These are phyloP conservation scores for Pseudocercospora fijiensis DNA, from an alignment of 2,329 filamentous ascomycete species.

Conservation along the genomic window DNA sequence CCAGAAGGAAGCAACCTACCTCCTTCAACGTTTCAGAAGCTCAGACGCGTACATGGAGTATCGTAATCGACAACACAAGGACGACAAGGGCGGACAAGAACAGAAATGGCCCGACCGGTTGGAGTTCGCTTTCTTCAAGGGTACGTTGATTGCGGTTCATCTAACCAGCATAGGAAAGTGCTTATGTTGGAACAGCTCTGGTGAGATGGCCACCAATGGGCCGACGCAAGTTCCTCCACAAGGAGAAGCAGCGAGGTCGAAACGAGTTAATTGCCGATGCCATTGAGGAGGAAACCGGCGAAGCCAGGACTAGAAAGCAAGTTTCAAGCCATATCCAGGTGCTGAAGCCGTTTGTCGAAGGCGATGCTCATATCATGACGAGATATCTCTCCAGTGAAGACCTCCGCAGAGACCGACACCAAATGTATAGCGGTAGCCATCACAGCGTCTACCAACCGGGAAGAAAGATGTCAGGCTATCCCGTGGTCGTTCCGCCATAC, in stretches of 20 bases:
- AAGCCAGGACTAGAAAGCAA: constrained; percentile 56
- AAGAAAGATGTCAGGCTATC: constrained; percentile 27
- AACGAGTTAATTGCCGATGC: constrained; percentile 63
- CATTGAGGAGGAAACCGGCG: constrained; percentile 57
- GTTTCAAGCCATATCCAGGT: constrained; percentile 66
- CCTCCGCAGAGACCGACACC: constrained; percentile 19
- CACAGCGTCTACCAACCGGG: constrained; percentile 11
- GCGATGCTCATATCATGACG: constrained; percentile 52
- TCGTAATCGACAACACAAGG: constrained; percentile 43
- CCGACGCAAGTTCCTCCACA: constrained; percentile 48
- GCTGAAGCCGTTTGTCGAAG: constrained; percentile 56
- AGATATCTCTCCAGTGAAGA: constrained; percentile 44
- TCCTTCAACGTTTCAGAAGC: constrained; percentile 33
- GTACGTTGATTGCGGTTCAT: constrained; percentile 32
- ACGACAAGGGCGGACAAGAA: constrained; percentile 31
- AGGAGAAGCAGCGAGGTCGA: constrained; percentile 57
- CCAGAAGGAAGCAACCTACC: constrained; percentile 26
- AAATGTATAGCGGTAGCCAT: constrained; percentile 16
- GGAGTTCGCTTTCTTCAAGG: constrained; percentile 51
- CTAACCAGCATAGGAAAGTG: constrained; percentile 17
- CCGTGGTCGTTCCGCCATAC: constrained; percentile 19
- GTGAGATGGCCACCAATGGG: constrained; percentile 60
- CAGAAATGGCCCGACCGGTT: constrained; percentile 51
- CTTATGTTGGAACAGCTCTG: constrained; percentile 40
- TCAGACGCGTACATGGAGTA: constrained; percentile 50